Evolutionary conservation across 106 monocot genomes (phyloP), one percentile per base, ranked within the genome.

Genomic region (Platanthera guangdongensis): DNA sequence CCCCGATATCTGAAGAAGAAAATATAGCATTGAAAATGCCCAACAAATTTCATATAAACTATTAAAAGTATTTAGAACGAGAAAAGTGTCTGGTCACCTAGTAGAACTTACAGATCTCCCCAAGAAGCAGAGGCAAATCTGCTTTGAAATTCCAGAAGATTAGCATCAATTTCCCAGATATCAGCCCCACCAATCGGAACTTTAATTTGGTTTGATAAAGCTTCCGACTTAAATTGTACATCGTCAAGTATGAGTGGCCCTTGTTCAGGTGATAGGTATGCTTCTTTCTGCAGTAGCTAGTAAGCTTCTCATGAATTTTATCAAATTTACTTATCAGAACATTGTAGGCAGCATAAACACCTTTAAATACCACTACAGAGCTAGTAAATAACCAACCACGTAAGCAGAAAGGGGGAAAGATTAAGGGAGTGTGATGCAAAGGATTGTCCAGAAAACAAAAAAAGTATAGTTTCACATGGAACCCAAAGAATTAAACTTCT

Each of bases 101-200:
- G 9, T 46, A 63, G 47, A 55, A 85, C 92, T 79, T 85, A 92
- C 92, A 92, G 85, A 59, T 92, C 87, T 64, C 86, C 85, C 77
- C 83, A 89, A 51, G 92, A 86, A 25, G 89, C 92, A 79, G 92
- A 86, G 52, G 85, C 89, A 14, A 92, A 79, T 81, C 86, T 92
- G 50, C 60, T 75, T 64, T 83, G 89, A 85, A 92, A 85, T 47
- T 87, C 87, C 46, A 92, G 82, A 7, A 85, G 77, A 12, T 63
- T 79, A 12, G 81, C 21, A 79, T 89, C 86, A 75, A 92, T 85
- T 74, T 92, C 92, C 92, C 89, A 92, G 18, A 92, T 89, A 75
- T 88, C 86, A 59, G 69, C 77, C 22, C 81, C 89, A 81, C 86
- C 89, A 14, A 78, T 83, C 77, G 87, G 87, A 84, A 92, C 87